Evolutionary conservation across 108 stramenopile species (phyloP), one percentile per base, ranked within the genome.

Genomic region (Cyclotella atomus): DNA sequence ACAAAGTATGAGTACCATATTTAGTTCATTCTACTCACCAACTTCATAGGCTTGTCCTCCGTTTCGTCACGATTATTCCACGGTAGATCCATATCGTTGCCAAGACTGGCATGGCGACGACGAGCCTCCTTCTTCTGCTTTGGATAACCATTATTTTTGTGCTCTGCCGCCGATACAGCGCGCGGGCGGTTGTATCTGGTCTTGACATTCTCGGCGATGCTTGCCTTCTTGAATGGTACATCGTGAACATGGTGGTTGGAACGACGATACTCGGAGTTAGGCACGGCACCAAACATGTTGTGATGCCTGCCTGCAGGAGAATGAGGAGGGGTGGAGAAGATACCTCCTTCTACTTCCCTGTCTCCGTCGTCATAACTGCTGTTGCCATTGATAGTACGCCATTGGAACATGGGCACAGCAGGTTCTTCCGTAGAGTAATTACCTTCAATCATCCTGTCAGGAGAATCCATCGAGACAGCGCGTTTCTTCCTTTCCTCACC

Each of bases 401-500:
- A 78, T 47, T 70, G 63, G 17, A 78, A 64, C 46, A 78, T 47
- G 20, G 76, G 69, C 8, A 56, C 69, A 24, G 53, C 54, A 28
- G 41, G 47, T 59, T 72, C 71, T 36, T 72, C 71, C 7, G 46
- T 32, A 16, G 44, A 59, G n/a, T 32, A 35, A 27, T 57, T 8
- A 43, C 50, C 65, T 33, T 55, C 27, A 28, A 32, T 54, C 24
- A 14, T 27, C 20, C 27, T 68, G 3, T 77, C 45, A 5, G 83
- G 83, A 44, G 76, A 72, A 68, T 91, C 89, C 61, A 91, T 84
- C 23, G 89, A 91, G 33, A 91, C 87, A 16, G 89, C 60, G 17
- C 89, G 78, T 15, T 76, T 75, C 38, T 78, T 78, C 65, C 49
- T 72, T 44, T 70, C 59, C 19, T 76, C 66, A 36, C 60, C 34